Conservation (phyloP, 345 rosid species). For the Trapa incisa region DNA sequence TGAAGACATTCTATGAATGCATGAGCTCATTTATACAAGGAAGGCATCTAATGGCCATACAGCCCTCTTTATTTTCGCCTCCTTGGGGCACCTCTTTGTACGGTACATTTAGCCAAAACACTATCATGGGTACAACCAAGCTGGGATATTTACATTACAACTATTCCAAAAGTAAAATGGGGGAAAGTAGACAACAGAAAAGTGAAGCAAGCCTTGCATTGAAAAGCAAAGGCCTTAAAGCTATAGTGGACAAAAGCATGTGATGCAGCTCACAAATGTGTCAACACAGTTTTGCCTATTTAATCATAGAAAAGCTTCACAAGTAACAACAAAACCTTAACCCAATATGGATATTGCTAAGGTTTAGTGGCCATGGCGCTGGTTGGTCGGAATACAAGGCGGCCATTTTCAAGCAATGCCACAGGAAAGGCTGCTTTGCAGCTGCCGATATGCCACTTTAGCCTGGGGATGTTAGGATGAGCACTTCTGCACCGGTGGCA, state of each 20-base stretch:
- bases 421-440: conserved; percentile 50
- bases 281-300: background rate
- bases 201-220: too few relatives aligned
- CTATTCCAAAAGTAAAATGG: too few relatives aligned
- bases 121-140: too few relatives aligned
- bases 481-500: conserved; percentile 79
- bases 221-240: background rate
- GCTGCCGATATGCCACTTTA: conserved; percentile 50
- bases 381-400: conserved; percentile 12
- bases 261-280: background rate
- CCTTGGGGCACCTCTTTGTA: too few relatives aligned
- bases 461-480: conserved; percentile 79
- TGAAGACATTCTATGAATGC: too few relatives aligned
- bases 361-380: background rate
- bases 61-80: too few relatives aligned
- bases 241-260: background rate
- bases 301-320: background rate
- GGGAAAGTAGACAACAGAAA: too few relatives aligned
- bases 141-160: too few relatives aligned
- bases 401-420: conserved; percentile 31
- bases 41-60: too few relatives aligned
- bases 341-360: background rate
- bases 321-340: background rate
- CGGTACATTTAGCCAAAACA: too few relatives aligned
- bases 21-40: too few relatives aligned